These are phyloP conservation scores for Xylaria sp. DNA, from an alignment of 2,329 filamentous ascomycete genomes.

Conservation along the genomic window DNA sequence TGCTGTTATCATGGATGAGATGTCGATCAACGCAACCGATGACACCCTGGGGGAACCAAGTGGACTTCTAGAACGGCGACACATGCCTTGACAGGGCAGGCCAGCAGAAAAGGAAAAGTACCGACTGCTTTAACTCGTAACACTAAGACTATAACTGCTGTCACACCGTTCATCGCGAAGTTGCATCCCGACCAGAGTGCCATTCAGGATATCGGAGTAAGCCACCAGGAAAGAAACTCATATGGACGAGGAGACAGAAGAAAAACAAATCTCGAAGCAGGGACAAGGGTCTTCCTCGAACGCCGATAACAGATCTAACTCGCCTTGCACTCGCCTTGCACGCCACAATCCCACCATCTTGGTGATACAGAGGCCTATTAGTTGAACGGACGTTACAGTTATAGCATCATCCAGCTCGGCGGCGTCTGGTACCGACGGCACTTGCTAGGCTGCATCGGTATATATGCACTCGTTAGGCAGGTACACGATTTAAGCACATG, in stretches of 20 bases:
- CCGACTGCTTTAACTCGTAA: constrained; percentile 16
- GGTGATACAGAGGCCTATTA: constrained; percentile 16
- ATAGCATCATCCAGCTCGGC: constrained; percentile 32
- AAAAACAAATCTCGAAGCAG: constrained; percentile 9
- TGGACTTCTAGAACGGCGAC: constrained; percentile 26
- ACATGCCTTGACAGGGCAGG: constrained; percentile 36
- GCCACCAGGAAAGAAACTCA: constrained; percentile 24
- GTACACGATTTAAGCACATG: constrained; percentile 36
- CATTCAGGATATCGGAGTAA: constrained; percentile 32
- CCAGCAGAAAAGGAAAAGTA: constrained; percentile 18
- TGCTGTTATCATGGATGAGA: constrained; percentile 28
- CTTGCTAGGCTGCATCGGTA: constrained; percentile 39
- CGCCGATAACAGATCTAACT: constrained; percentile 28
- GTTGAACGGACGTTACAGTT: constrained; percentile 27
- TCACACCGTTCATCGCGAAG: constrained; percentile 24
- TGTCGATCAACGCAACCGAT: constrained; percentile 32
- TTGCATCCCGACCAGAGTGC: constrained; percentile 35
- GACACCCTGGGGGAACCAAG: constrained; percentile 20
- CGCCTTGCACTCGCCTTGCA: constrained; percentile 1
- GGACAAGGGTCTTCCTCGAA: constrained; percentile 11
- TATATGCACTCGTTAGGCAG: constrained; percentile 41
- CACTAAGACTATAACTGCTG: constrained; percentile 22
- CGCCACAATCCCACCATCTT: constrained; percentile 19
- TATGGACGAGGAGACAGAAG: not conserved
- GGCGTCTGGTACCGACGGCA: constrained; percentile 38